phyloP scores from a whole-genome alignment of 2,329 filamentous ascomycete species.

The Fusarium sp. region DNA sequence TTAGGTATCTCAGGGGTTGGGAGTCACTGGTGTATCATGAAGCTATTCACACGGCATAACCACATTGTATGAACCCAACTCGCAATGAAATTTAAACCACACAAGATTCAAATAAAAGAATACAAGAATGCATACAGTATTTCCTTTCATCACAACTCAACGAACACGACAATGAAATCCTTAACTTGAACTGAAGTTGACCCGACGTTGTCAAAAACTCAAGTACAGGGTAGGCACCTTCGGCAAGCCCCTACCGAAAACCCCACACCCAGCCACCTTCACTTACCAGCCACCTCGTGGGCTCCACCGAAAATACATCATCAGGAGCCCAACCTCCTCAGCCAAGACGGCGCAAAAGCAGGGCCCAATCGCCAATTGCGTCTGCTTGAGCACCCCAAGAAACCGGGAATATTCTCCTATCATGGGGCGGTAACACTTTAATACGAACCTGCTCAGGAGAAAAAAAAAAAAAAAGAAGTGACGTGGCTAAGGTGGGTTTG shows the following conservation, averaged over 20 bases:
- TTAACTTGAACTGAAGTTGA: not conserved
- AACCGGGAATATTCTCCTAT: constrained; percentile 2
- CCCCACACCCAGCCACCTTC: not conserved
- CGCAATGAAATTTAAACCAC: no score
- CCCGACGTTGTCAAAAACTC: not conserved
- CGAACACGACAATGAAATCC: not conserved
- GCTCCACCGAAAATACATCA: not conserved
- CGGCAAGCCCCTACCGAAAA: not conserved
- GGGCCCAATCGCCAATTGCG: constrained; percentile 5
- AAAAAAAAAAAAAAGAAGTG: constrained; percentile 4
- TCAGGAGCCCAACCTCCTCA: constrained; percentile 4
- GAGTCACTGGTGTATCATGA: not conserved
- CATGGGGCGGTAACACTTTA: not conserved
- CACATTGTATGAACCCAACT: not conserved
- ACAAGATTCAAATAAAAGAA: no score
- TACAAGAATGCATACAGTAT: not conserved
- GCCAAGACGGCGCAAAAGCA: constrained; percentile 5
- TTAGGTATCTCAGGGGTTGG: not conserved
- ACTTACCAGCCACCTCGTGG: not conserved
- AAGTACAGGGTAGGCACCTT: not conserved
- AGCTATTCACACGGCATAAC: not conserved
- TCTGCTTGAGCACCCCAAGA: not conserved
- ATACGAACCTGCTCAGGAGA: not conserved
- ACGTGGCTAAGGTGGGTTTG: constrained; percentile 18
- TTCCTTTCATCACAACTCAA: not conserved